Percentiles rank a stretch among this genome's conserved stretches.
These are phyloP conservation scores for Rhododendron mucronatum DNA, from an alignment of 148 eudicot genomes.

Conservation along the genomic window DNA sequence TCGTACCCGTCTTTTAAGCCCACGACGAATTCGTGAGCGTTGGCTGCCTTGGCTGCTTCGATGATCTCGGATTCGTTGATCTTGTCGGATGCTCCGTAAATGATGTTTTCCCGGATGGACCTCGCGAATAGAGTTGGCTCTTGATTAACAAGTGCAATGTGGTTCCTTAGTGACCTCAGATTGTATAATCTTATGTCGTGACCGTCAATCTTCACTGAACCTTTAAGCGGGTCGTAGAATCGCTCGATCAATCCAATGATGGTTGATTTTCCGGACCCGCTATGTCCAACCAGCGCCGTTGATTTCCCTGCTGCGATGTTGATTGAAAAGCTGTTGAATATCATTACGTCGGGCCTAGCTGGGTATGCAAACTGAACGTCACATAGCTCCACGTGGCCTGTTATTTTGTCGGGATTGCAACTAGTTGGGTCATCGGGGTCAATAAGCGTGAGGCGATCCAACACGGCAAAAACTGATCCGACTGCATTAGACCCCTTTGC, in stretches of 20 bases:
- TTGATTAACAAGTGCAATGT: neutral
- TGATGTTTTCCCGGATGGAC: neutral
- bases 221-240: neutral
- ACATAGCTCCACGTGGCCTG: neutral
- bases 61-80: neutral
- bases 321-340: neutral
- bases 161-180: neutral
- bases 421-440: neutral
- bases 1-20: neutral
- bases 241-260: neutral
- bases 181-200: neutral
- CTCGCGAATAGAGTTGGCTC: neutral
- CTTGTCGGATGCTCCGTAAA: neutral
- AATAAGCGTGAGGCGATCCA: neutral
- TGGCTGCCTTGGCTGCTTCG: neutral
- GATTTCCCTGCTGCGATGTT: neutral
- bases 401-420: neutral
- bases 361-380: neutral
- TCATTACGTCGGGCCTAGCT: neutral
- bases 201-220: neutral
- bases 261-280: neutral
- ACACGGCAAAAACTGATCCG: neutral
- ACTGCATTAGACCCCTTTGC: neutral
- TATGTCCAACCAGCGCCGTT: neutral
- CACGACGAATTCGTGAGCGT: neutral